Conservation (phyloP, 2,329 filamentous ascomycete genomes). For the Fusarium aywerte region DNA sequence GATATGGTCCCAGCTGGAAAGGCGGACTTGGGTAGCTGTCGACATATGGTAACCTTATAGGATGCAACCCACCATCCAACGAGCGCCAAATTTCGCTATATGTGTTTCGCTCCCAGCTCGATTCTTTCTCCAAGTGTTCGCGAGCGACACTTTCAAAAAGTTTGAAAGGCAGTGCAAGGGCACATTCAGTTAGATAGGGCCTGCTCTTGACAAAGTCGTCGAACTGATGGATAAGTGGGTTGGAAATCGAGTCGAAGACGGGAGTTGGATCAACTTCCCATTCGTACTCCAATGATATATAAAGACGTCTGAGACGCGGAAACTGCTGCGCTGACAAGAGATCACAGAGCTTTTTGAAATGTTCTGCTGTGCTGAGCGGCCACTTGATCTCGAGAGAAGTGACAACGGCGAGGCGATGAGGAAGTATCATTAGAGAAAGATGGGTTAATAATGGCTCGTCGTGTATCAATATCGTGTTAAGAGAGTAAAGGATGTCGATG, state of each 20-base stretch:
- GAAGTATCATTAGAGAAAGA: neutral
- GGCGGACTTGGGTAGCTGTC: neutral
- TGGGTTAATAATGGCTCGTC: neutral
- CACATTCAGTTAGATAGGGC: neutral
- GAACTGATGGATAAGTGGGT: too few species aligned
- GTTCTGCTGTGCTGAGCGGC: neutral
- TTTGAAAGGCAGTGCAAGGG: neutral
- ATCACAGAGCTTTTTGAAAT: neutral
- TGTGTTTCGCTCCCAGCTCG: neutral
- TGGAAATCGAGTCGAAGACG: neutral
- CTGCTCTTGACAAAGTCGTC: neutral
- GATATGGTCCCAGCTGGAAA: neutral
- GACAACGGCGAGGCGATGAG: neutral
- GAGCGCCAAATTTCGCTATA: neutral
- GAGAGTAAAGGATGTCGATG: slow-evolving; percentile 6
- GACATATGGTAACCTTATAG: neutral
- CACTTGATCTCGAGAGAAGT: slow-evolving; percentile 7
- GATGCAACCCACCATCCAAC: neutral
- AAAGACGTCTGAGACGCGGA: neutral
- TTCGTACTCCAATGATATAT: neutral
- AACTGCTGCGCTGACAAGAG: neutral
- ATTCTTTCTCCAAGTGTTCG: fast-evolving
- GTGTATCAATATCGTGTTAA: neutral
- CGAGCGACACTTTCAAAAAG: neutral
- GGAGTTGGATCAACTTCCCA: fast-evolving